Base-by-base conservation (phyloP, 306 rosid genomes). In the Ceratonia siliqua region DNA sequence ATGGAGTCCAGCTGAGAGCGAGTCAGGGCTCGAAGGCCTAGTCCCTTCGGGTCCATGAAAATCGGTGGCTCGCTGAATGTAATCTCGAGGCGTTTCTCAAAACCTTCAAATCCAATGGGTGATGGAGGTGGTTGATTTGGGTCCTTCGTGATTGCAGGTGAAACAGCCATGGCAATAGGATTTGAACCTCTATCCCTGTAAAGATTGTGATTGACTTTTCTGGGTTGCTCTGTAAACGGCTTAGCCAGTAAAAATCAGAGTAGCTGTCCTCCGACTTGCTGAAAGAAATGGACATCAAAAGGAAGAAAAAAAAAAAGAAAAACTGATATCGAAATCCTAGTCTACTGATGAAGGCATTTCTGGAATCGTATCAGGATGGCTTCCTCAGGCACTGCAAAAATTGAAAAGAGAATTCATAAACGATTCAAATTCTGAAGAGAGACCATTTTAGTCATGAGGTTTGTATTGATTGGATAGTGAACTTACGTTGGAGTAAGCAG, bases 401-500 rank as follows among this genome's bases (percentile, higher is more conserved):
- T 1, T 2, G 21, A 46, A 50, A 5, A 17, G 1, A 43, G 25
- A 46, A 18, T 8, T 38, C 4, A 32, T n/a, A n/a, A n/a, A n/a
- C n/a, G n/a, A n/a, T n/a, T n/a, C n/a, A n/a, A n/a, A n/a, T n/a
- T n/a, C n/a, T n/a, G n/a, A n/a, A n/a, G n/a, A 2, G 32, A 12
- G 11, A 7, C 22, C 30, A 18, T 38, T 0, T 2, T 0, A 38
- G 6, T 2, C 5, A 2, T 5, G 30, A n/a, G 17, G 17, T 0
- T 0, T 50, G 0, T 25, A 10, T 49, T 21, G 57, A 73, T 41
- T 21, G 20, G 35, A 52, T 36, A 67, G 46, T 25, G 28, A 54
- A 28, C 75, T 82, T 82, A 88, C 93, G 83, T 86, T 84, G 83
- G 90, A 86, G 77, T 88, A 88, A 17, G 87, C 90, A 79, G 93